Conservation (phyloP, 371 early-diverging fungal species). For the Mucor piriformis region DNA sequence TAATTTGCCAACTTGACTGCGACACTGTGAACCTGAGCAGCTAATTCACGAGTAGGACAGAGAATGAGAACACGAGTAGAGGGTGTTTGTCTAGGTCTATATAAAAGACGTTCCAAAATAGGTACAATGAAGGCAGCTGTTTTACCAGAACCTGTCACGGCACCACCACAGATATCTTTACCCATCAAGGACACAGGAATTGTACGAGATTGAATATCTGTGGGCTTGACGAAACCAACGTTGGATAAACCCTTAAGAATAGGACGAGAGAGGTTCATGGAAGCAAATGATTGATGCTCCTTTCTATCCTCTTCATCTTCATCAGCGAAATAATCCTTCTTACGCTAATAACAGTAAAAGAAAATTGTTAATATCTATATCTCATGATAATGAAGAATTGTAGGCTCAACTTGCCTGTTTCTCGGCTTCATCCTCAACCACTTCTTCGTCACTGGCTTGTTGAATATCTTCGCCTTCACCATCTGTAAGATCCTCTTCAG, state of each 20-base stretch:
- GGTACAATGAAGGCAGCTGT: slow-evolving; percentile 99
- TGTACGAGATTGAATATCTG: slow-evolving; percentile 95
- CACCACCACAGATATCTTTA: slow-evolving; percentile 99
- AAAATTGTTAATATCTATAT: background rate
- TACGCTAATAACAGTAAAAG: slow-evolving; percentile 44
- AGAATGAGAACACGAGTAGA: slow-evolving; percentile 94
- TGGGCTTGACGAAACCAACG: slow-evolving; percentile 93
- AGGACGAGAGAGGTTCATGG: slow-evolving; percentile 93
- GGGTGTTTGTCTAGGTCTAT: slow-evolving; percentile 79
- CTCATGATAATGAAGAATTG: background rate
- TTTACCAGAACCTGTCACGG: slow-evolving; percentile 99
- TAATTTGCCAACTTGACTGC: slow-evolving; percentile 85
- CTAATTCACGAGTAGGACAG: slow-evolving; percentile 99
- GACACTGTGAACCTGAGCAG: slow-evolving; percentile 95
- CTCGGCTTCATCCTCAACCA: slow-evolving; percentile 47
- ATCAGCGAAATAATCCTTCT: slow-evolving; percentile 77
- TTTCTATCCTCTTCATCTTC: slow-evolving; percentile 55
- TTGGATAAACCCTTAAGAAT: slow-evolving; percentile 91
- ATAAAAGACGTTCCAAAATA: slow-evolving; percentile 92
- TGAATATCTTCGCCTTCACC: slow-evolving; percentile 36
- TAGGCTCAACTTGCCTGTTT: slow-evolving; percentile 18
- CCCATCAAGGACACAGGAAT: slow-evolving; percentile 98
- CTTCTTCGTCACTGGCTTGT: slow-evolving; percentile 34
- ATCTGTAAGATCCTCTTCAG: slow-evolving; percentile 32
- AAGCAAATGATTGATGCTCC: slow-evolving; percentile 75